Evolutionary conservation across 129 eudicot genomes (phyloP).

Genomic region (Heracleum sosnowskyi): DNA sequence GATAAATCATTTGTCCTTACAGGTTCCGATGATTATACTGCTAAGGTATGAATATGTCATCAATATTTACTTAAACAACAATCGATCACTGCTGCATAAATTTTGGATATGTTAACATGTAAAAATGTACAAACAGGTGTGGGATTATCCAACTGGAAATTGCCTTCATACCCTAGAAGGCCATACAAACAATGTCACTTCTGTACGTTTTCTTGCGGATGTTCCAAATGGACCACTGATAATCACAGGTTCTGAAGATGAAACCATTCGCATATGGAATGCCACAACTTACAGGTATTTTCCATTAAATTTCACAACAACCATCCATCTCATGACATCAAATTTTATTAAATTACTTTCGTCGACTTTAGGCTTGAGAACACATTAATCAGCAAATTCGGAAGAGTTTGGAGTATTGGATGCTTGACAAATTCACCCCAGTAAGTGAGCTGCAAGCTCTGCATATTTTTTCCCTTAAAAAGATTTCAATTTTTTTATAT

Average conservation of each 20-base stretch:
- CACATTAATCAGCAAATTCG: background rate
- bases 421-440: background rate
- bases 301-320: background rate
- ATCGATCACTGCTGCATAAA: too few species aligned
- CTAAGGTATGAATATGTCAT: background rate
- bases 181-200: background rate
- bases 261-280: constrained; percentile 5
- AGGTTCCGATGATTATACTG: constrained; percentile 1
- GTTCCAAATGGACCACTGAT: background rate
- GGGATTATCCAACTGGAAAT: constrained; percentile 1
- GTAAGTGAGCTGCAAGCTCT: background rate
- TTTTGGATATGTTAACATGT: background rate
- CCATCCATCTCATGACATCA: background rate
- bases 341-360: background rate
- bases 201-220: too few species aligned
- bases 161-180: constrained; percentile 4
- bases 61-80: background rate
- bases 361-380: too few species aligned
- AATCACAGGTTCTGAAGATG: constrained; percentile 8
- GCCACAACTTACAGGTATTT: background rate
- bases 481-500: too few species aligned
- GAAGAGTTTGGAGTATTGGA: constrained; percentile 3
- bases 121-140: background rate
- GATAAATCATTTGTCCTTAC: background rate
- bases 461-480: too few species aligned